Percentiles rank a stretch among this genome's conserved stretches.
phyloP scores from a whole-genome alignment of 176 grass and related monocot genomes.

The Elymus sibiricus region DNA sequence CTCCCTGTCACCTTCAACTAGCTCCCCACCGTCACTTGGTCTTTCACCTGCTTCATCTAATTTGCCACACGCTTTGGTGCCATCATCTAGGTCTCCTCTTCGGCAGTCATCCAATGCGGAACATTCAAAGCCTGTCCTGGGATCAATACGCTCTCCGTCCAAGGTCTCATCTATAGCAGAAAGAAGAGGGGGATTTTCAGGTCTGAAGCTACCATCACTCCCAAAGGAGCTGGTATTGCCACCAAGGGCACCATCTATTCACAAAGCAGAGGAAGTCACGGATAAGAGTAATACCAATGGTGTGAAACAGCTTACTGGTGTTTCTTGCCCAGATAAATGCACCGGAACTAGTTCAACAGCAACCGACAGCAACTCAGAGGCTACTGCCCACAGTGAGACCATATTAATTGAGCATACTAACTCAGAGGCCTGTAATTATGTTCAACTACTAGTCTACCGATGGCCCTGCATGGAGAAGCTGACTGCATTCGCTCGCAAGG shows the following conservation, averaged over 20 bases:
- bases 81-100: conserved; percentile 65
- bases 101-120: conserved; percentile 51
- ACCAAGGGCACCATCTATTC: conserved; percentile 47
- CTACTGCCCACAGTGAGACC: not conserved
- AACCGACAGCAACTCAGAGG: conserved; percentile 39
- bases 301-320: conserved; percentile 25
- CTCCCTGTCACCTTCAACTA: conserved; percentile 81
- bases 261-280: conserved; percentile 28
- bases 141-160: conserved; percentile 46
- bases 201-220: conserved; percentile 69
- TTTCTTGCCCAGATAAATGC: conserved; percentile 25
- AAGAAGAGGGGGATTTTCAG: conserved; percentile 89
- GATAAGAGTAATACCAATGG: conserved; percentile 51
- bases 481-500: conserved; percentile 42
- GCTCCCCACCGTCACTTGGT: conserved; percentile 58
- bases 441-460: conserved; percentile 47
- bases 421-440: conserved; percentile 16
- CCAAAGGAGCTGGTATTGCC: conserved; percentile 59
- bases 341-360: conserved; percentile 14
- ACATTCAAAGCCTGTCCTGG: conserved; percentile 40
- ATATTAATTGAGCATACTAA: conserved; percentile 34
- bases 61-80: conserved; percentile 43
- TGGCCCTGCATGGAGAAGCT: conserved; percentile 89
- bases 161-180: conserved; percentile 81
- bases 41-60: conserved; percentile 64